These are phyloP conservation scores for Schwanniomyces vanrijiae DNA, from an alignment of 805 yeast species.

Conservation along the genomic window DNA sequence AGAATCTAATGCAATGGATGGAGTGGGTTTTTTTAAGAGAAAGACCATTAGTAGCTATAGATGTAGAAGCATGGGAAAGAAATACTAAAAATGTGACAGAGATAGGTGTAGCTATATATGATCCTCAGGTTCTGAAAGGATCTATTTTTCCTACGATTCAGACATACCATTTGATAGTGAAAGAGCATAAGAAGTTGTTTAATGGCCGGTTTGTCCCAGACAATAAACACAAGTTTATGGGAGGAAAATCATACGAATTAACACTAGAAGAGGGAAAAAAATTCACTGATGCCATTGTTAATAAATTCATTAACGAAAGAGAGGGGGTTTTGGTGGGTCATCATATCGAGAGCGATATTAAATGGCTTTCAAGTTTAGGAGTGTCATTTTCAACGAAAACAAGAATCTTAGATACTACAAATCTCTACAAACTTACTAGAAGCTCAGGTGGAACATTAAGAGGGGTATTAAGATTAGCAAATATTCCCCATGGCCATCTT, in stretches of 20 bases:
- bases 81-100: conserved; percentile 49
- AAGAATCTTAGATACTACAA: conserved; percentile 47
- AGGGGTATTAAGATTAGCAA: conserved; percentile 43
- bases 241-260: conserved; percentile 50
- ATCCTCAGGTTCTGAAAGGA: conserved; percentile 45
- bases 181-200: conserved; percentile 36
- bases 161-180: conserved; percentile 44
- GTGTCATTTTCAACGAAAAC: conserved; percentile 41
- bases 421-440: conserved; percentile 42
- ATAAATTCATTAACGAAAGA: conserved; percentile 36
- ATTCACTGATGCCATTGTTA: conserved; percentile 43
- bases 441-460: conserved; percentile 44
- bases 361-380: conserved; percentile 49
- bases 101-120: conserved; percentile 57
- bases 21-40: conserved; percentile 19
- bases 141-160: conserved; percentile 41
- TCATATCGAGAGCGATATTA: conserved; percentile 53
- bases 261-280: conserved; percentile 31
- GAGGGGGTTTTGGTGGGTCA: conserved; percentile 58
- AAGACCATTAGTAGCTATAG: conserved; percentile 46
- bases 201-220: conserved; percentile 59
- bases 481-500: conserved; percentile 56
- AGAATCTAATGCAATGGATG: conserved; percentile 15
- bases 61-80: conserved; percentile 58
- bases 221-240: conserved; percentile 48